Conservation (phyloP, 2,329 filamentous ascomycete genomes). For the Pestalotiopsis fici region DNA sequence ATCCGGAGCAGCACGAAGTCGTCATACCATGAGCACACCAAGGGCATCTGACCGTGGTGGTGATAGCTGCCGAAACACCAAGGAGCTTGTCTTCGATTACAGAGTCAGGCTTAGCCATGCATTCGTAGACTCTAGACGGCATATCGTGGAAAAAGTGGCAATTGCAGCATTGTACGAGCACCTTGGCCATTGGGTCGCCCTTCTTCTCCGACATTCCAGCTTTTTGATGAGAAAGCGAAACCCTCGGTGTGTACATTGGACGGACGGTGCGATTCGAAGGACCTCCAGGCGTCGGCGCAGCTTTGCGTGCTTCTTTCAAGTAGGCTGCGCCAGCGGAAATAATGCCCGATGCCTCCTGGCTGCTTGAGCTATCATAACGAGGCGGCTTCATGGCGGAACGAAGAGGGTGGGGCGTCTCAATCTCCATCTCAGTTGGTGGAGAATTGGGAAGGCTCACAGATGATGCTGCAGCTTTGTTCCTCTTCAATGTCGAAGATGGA, state of each 20-base stretch:
- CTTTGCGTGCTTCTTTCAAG: conserved; percentile 35
- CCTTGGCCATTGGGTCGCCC: conserved; percentile 54
- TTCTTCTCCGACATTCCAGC: conserved; percentile 1
- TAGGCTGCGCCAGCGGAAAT: conserved; percentile 31
- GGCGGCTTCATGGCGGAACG: conserved; percentile 27
- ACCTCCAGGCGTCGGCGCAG: conserved; percentile 24
- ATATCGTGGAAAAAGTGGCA: conserved; percentile 68
- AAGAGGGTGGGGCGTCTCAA: conserved; percentile 22
- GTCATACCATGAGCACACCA: conserved; percentile 75
- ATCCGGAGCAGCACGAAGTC: conserved; percentile 68
- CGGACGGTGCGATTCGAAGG: conserved; percentile 24
- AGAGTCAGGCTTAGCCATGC: conserved; percentile 61
- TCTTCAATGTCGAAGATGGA: conserved; percentile 34
- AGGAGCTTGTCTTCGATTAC: conserved; percentile 51
- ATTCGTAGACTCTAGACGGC: conserved; percentile 64
- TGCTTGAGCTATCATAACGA: conserved; percentile 22
- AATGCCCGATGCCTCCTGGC: conserved; percentile 20
- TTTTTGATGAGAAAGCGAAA: conserved; percentile 12
- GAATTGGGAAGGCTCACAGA: conserved; percentile 27
- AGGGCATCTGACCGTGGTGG: conserved; percentile 66
- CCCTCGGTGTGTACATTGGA: conserved; percentile 25
- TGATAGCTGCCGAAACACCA: conserved; percentile 57
- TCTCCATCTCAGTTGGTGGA: conserved; percentile 23
- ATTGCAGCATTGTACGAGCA: conserved; percentile 66
- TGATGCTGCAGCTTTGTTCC: conserved; percentile 18